Percentiles rank a stretch among this genome's conserved stretches.
phyloP scores from a whole-genome alignment of 169 alveolate species.

The Perkinsus olseni region DNA sequence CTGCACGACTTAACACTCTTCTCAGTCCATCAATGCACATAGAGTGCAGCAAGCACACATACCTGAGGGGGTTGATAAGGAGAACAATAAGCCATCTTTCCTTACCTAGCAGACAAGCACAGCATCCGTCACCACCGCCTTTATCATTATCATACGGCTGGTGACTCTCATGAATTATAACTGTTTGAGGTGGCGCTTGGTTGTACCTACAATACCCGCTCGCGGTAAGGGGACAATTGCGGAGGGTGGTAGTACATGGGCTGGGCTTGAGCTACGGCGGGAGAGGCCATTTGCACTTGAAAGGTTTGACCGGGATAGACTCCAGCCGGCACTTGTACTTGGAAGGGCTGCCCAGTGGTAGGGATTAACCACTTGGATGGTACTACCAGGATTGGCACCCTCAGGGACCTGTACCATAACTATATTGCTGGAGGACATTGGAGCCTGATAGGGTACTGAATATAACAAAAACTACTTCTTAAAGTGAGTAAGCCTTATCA shows the following conservation, averaged over 20 bases:
- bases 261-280: background rate
- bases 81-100: background rate
- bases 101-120: background rate
- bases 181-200: background rate
- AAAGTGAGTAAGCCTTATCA: background rate
- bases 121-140: slow-evolving; percentile 1
- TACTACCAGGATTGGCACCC: background rate
- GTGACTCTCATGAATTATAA: background rate
- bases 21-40: background rate
- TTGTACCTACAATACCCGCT: background rate
- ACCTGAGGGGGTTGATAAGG: background rate
- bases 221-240: background rate
- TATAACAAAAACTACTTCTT: background rate
- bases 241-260: background rate
- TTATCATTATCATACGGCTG: background rate
- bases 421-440: background rate
- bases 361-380: background rate
- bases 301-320: background rate
- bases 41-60: background rate
- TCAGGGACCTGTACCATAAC: background rate
- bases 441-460: too few relatives aligned
- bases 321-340: background rate
- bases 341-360: background rate
- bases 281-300: background rate
- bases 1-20: too few relatives aligned